phyloP scores from a whole-genome alignment of 495 filamentous ascomycete species.

The Daldinia childiae region DNA sequence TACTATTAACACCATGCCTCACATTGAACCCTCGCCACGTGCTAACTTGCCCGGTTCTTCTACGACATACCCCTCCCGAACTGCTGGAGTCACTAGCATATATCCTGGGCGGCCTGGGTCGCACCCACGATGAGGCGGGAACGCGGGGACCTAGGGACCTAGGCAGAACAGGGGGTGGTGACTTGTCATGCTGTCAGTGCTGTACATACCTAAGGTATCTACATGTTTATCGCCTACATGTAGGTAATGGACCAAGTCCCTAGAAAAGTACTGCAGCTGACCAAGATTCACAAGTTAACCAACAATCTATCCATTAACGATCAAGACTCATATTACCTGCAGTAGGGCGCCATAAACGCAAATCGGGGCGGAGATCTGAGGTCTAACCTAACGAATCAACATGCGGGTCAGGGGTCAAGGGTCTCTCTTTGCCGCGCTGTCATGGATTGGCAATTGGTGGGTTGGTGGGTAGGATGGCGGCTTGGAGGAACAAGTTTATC shows the following conservation, averaged over 20 bases:
- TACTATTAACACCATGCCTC: slow-evolving; percentile 31
- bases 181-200: slow-evolving; percentile 9
- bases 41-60: slow-evolving; percentile 18
- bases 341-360: slow-evolving; percentile 21
- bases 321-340: slow-evolving; percentile 28
- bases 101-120: slow-evolving; percentile 19
- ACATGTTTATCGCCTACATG: slow-evolving; percentile 18
- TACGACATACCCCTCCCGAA: slow-evolving; percentile 9
- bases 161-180: slow-evolving; percentile 28
- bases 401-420: slow-evolving; percentile 21
- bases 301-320: slow-evolving; percentile 16
- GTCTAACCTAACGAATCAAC: slow-evolving; percentile 36
- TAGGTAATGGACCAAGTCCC: background rate
- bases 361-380: slow-evolving; percentile 31
- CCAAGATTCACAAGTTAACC: slow-evolving; percentile 17
- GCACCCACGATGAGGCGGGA: slow-evolving; percentile 28
- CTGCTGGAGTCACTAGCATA: slow-evolving; percentile 24
- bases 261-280: slow-evolving; percentile 25
- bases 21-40: slow-evolving; percentile 31
- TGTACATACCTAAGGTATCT: too few species aligned
- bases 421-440: slow-evolving; percentile 29
- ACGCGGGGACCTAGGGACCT: slow-evolving; percentile 12
- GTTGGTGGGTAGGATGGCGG: slow-evolving; percentile 10
- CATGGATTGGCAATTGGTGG: slow-evolving; percentile 7
- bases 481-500: background rate